Evolutionary conservation across 2,329 filamentous ascomycete species (phyloP).

Genomic region (Keithomyces neogunnii): DNA sequence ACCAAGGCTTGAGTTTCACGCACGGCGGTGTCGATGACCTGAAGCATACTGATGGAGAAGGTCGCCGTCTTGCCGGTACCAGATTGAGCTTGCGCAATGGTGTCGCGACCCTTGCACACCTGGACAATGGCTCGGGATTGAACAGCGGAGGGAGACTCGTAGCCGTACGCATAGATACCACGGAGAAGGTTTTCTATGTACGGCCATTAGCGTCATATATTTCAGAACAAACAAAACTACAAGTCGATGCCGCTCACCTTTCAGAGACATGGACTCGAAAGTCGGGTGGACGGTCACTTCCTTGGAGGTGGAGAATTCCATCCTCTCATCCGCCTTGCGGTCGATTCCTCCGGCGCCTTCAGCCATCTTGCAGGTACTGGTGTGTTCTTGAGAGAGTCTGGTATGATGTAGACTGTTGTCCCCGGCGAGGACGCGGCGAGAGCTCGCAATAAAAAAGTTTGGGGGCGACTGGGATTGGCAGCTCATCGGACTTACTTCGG

Average conservation of each 20-base stretch:
- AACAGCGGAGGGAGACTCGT: slow-evolving; percentile 95
- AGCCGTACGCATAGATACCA: slow-evolving; percentile 96
- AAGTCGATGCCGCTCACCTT: slow-evolving; percentile 42
- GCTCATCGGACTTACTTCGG: slow-evolving; percentile 23
- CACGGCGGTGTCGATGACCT: slow-evolving; percentile 89
- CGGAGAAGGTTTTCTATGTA: slow-evolving; percentile 77
- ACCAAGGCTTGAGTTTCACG: slow-evolving; percentile 92
- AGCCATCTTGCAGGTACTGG: slow-evolving; percentile 57
- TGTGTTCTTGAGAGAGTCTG: neutral
- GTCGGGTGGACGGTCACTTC: slow-evolving; percentile 93
- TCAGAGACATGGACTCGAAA: slow-evolving; percentile 93
- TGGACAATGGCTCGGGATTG: slow-evolving; percentile 98
- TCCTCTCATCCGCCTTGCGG: slow-evolving; percentile 86
- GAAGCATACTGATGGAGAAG: slow-evolving; percentile 92
- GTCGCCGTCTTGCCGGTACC: slow-evolving; percentile 96
- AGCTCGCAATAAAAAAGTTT: slow-evolving; percentile 16
- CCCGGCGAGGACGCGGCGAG: too few relatives aligned
- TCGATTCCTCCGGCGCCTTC: slow-evolving; percentile 72
- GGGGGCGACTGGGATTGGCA: slow-evolving; percentile 12
- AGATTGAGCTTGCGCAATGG: slow-evolving; percentile 95
- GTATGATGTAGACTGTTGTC: neutral
- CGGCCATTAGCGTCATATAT: neutral
- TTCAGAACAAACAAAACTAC: slow-evolving; percentile 7
- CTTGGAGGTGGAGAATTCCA: slow-evolving; percentile 97
- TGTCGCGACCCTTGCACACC: slow-evolving; percentile 97